phyloP scores from a whole-genome alignment of 768 basidiomycete genomes.

The Termitomyces eurrhizus region DNA sequence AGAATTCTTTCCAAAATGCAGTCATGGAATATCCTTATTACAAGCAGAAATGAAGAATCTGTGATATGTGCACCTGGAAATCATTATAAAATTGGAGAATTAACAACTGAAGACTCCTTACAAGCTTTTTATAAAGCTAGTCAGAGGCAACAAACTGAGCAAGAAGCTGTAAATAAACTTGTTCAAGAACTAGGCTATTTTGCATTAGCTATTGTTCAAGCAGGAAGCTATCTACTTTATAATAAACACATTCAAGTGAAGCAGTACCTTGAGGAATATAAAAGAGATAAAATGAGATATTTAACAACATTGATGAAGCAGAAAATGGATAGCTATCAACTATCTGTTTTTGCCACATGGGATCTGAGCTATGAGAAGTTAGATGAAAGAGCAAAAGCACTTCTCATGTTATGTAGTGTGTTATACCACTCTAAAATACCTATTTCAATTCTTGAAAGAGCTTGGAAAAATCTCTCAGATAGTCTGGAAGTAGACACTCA shows the following conservation, averaged over 20 bases:
- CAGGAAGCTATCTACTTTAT: background rate
- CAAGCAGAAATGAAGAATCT: background rate
- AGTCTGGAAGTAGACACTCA: background rate
- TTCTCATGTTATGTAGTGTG: background rate
- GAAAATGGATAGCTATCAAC: background rate
- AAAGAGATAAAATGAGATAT: background rate
- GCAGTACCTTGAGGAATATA: background rate
- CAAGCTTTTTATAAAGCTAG: too few species aligned
- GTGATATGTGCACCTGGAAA: background rate
- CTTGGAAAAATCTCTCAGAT: too few species aligned
- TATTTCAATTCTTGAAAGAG: too few species aligned
- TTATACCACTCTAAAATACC: background rate
- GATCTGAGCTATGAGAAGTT: background rate
- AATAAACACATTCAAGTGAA: background rate
- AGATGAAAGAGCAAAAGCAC: background rate
- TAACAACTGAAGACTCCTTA: background rate
- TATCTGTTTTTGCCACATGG: background rate
- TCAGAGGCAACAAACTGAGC: too few species aligned
- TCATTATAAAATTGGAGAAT: background rate
- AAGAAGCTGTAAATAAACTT: background rate
- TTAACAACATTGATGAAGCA: too few species aligned
- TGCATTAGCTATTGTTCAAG: too few species aligned
- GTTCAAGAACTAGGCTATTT: slow-evolving; percentile 1
- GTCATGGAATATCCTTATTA: slow-evolving; percentile 5
- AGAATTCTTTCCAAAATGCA: background rate